Evolutionary conservation across 805 yeast genomes (phyloP).

Genomic region (Teunomyces atbi): DNA sequence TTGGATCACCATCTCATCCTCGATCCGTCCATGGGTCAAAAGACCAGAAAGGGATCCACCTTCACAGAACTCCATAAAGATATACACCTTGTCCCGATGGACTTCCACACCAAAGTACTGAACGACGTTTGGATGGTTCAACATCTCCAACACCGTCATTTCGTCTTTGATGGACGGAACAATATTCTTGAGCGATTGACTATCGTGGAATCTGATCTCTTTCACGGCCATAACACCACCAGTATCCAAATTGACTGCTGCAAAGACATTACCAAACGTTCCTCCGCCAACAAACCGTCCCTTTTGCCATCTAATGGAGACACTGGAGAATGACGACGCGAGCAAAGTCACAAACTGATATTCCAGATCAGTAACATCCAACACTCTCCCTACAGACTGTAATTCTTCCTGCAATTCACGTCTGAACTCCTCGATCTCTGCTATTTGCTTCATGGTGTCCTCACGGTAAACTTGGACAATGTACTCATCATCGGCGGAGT

Average conservation of each 20-base stretch:
- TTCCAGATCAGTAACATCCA: constrained; percentile 84
- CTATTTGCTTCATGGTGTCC: constrained; percentile 65
- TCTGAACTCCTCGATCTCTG: constrained; percentile 59
- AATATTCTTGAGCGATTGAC: constrained; percentile 77
- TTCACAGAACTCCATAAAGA: constrained; percentile 97
- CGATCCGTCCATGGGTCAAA: constrained; percentile 88
- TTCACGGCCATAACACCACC: constrained; percentile 97
- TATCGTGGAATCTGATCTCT: constrained; percentile 87
- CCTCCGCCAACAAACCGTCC: constrained; percentile 94
- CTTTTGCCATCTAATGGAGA: constrained; percentile 96
- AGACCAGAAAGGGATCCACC: constrained; percentile 89
- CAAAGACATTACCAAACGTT: constrained; percentile 90
- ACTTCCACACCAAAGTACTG: constrained; percentile 97
- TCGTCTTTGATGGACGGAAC: constrained; percentile 92
- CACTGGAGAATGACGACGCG: constrained; percentile 85
- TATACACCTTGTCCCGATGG: constrained; percentile 89
- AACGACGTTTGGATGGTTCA: constrained; percentile 94
- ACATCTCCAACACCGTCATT: constrained; percentile 92
- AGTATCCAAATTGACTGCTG: constrained; percentile 88
- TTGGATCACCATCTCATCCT: constrained; percentile 90
- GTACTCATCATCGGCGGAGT: constrained; percentile 39
- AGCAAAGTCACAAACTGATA: constrained; percentile 82
- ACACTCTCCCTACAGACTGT: constrained; percentile 73
- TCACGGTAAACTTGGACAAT: constrained; percentile 54
- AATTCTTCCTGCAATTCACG: constrained; percentile 40